phyloP scores from a whole-genome alignment of 1,284 basidiomycete genomes.

The Cystobasidium slooffiae region DNA sequence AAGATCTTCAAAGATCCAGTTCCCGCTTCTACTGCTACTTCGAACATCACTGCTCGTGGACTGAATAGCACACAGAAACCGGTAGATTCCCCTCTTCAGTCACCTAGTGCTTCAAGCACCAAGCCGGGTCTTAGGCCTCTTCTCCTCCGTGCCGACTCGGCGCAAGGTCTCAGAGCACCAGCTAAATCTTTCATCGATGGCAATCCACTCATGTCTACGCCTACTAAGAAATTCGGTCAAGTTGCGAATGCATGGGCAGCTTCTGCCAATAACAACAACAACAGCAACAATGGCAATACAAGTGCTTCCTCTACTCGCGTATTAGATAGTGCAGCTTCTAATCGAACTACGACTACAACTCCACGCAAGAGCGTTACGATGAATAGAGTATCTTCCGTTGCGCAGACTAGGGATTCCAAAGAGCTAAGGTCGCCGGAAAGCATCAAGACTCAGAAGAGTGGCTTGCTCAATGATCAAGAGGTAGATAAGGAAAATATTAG shows the following conservation, averaged over 20 bases:
- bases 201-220: slow-evolving; percentile 24
- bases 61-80: neutral
- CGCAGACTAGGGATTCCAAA: slow-evolving; percentile 32
- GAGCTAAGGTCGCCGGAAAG: slow-evolving; percentile 36
- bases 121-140: slow-evolving; percentile 32
- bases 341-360: neutral
- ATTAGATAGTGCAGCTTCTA: neutral
- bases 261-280: neutral
- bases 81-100: neutral
- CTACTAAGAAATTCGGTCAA: slow-evolving; percentile 27
- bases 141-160: slow-evolving; percentile 27
- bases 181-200: slow-evolving; percentile 20
- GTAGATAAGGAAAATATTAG: slow-evolving; percentile 18
- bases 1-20: slow-evolving; percentile 40
- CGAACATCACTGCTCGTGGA: slow-evolving; percentile 5
- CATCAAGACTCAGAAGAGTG: slow-evolving; percentile 14
- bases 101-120: neutral
- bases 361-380: slow-evolving; percentile 16
- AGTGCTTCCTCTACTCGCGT: neutral
- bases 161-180: slow-evolving; percentile 10
- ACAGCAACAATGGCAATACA: neutral
- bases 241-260: slow-evolving; percentile 19
- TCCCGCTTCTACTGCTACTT: neutral
- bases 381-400: slow-evolving; percentile 2
- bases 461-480: neutral